Evolutionary conservation across 441 rosid species (phyloP).

Genomic region (Aleurites moluccanus): DNA sequence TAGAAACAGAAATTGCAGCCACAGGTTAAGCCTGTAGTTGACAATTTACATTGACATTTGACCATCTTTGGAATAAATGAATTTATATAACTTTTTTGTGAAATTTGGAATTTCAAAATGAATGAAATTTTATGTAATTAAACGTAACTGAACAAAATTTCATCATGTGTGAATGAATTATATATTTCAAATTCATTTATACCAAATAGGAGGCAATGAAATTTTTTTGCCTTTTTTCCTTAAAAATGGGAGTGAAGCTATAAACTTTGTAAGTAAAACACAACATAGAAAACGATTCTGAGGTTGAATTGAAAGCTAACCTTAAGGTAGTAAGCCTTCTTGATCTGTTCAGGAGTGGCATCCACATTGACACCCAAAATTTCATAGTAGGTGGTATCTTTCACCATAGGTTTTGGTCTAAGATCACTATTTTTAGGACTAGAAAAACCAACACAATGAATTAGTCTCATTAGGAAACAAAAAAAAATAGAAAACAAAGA

Average conservation of each 20-base stretch:
- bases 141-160: no score
- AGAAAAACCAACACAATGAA: conserved; percentile 18
- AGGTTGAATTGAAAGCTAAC: conserved; percentile 30
- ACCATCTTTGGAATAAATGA: no score
- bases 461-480: conserved; percentile 25
- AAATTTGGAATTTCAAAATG: no score
- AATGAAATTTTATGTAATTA: no score
- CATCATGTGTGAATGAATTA: no score
- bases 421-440: conserved; percentile 13
- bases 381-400: conserved; percentile 68
- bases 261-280: not conserved
- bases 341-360: conserved; percentile 79
- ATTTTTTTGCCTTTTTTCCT: not conserved
- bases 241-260: conserved; percentile 5
- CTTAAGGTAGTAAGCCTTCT: conserved; percentile 89
- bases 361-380: conserved; percentile 67
- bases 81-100: no score
- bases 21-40: not conserved
- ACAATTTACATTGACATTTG: not conserved
- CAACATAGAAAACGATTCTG: not conserved
- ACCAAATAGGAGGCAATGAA: not conserved
- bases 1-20: not conserved
- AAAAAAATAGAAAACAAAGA: not conserved
- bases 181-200: no score
- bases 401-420: conserved; percentile 51